Base-by-base conservation (phyloP, 2,329 filamentous ascomycete species). In the Colletotrichum gloeosporioides region DNA sequence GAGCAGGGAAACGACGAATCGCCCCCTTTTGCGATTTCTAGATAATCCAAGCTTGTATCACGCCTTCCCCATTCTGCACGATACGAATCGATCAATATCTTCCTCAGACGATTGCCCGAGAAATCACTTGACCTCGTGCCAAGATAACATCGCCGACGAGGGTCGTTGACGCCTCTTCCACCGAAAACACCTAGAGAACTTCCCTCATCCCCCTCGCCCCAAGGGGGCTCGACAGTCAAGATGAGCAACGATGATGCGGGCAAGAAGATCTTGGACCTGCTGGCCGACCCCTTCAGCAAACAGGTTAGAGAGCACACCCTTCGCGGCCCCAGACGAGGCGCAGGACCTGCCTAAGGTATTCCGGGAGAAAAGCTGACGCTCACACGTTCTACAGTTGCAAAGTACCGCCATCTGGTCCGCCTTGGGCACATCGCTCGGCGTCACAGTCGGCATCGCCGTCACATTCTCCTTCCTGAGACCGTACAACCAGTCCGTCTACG, bases 401-500 rank as follows among this genome's bases (percentile, higher is more conserved):
- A 81, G 87, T 82, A 86, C 90, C 73, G 94, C 96, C 59, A 89
- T 98, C 76, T 92, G 93, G 85, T 94, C 95, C 75, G 95, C 96
- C 65, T 87, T 99, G 61, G 94, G 89, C 78, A 95, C 94, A 27
- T 98, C 96, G 4, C 83, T 98, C 61, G 94, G 92, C 71, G 88
- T 97, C 82, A 95, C 95, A 10, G 81, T 90, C 78, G 88, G 93
- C 79, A 93, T 98, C 80, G 93, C 95, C 77, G 83, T 98, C 75
- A 86, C 93, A 78, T 99, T 99, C 89, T 98, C 95, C 78, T 88
- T 98, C 80, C 89, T 99, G 71, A 95, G 97, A 77, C 97, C 97
- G 7, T 96, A 96, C 85, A 96, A 99, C 85, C 94, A 93, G 72
- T 91, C 96, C 80, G 95, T 99, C 64, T 99, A 99, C 86, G 96